Evolutionary conservation across 208 protist genomes (phyloP).

Genomic region (Acanthamoeba triangularis): DNA sequence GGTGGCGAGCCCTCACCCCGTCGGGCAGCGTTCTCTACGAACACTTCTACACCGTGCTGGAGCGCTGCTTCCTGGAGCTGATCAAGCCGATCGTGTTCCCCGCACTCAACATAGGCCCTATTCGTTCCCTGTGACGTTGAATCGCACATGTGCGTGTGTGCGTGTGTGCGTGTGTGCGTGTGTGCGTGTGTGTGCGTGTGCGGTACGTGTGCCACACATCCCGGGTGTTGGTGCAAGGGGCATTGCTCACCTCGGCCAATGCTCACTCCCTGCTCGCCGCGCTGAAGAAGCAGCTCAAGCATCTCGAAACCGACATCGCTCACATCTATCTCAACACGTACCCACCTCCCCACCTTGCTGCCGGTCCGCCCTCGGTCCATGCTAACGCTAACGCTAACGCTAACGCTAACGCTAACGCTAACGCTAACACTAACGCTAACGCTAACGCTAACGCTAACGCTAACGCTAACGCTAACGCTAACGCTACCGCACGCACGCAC

Average conservation of each 20-base stretch:
- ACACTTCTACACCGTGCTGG: constrained; percentile 39
- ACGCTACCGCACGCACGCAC: no score
- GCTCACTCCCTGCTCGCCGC: constrained; percentile 16
- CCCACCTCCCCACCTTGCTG: neutral
- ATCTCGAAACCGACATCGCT: constrained; percentile 54
- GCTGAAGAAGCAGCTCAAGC: constrained; percentile 64
- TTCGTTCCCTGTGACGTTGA: no score
- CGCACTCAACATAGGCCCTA: constrained; percentile 31
- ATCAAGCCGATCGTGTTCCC: constrained; percentile 65
- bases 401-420: no score
- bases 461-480: no score
- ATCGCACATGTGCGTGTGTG: no score
- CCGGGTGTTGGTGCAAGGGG: constrained; percentile 37
- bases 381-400: no score
- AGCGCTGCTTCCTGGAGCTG: constrained; percentile 67
- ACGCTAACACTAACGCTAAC: no score
- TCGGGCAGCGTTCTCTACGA: constrained; percentile 53
- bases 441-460: no score
- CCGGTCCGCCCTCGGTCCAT: neutral
- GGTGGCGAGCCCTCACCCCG: constrained; percentile 20
- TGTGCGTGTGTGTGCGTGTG: no score
- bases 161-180: neutral
- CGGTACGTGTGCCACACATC: no score
- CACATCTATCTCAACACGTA: constrained; percentile 51
- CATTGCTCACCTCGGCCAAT: constrained; percentile 50